A percentile compares a stretch with the other conserved stretches of the same genome.
phyloP scores from a whole-genome alignment of 2,329 filamentous ascomycete species.

The Dactylellina sp. region DNA sequence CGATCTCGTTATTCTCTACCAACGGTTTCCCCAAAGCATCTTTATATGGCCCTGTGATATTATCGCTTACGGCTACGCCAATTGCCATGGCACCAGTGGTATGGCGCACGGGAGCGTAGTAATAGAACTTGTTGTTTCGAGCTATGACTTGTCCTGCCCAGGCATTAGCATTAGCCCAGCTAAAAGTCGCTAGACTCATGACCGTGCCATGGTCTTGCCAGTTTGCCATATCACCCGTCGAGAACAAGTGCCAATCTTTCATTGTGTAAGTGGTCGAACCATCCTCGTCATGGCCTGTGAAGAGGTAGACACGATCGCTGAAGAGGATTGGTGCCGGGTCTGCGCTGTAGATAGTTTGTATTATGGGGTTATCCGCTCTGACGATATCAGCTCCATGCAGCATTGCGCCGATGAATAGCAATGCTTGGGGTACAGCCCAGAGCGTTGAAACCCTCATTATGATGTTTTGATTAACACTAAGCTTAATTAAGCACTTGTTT shows the following conservation, averaged over 20 bases:
- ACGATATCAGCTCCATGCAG: slow-evolving; percentile 24
- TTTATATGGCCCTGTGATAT: slow-evolving; percentile 63
- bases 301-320: slow-evolving; percentile 61
- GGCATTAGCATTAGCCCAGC: slow-evolving; percentile 63
- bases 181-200: slow-evolving; percentile 61
- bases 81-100: slow-evolving; percentile 61
- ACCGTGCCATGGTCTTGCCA: slow-evolving; percentile 62
- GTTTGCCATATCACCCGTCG: slow-evolving; percentile 63
- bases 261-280: slow-evolving; percentile 61
- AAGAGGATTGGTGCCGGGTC: slow-evolving; percentile 62
- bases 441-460: slow-evolving; percentile 13
- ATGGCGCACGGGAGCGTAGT: slow-evolving; percentile 61
- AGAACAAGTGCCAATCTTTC: slow-evolving; percentile 63
- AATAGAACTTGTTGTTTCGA: slow-evolving; percentile 63
- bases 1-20: slow-evolving; percentile 63
- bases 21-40: slow-evolving; percentile 63
- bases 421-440: slow-evolving; percentile 11
- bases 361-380: slow-evolving; percentile 59
- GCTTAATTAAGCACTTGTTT: too few species aligned
- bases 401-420: slow-evolving; percentile 6
- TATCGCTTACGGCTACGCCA: slow-evolving; percentile 63
- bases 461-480: slow-evolving; percentile 3
- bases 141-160: slow-evolving; percentile 63
- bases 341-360: slow-evolving; percentile 59
- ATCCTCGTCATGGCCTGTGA: slow-evolving; percentile 62